These are phyloP conservation scores for Rhododendron ovatum DNA, from an alignment of 148 eudicot species.

Conservation along the genomic window DNA sequence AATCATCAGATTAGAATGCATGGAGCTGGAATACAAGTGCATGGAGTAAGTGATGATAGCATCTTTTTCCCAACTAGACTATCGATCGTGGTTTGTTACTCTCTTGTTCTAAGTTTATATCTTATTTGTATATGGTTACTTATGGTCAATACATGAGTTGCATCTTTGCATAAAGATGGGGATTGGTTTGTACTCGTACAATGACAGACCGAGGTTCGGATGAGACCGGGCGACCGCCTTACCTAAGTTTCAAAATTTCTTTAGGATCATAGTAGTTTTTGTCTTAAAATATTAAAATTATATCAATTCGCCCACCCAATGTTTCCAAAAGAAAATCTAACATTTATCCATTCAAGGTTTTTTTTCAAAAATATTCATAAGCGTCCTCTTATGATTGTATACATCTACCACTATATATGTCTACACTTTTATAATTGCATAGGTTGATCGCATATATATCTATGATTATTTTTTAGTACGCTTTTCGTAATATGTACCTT, in stretches of 20 bases:
- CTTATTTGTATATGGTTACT: background rate
- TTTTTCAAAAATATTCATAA: too few relatives aligned
- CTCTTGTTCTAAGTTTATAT: background rate
- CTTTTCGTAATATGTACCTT: too few relatives aligned
- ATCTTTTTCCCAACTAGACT: background rate
- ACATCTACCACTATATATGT: too few relatives aligned
- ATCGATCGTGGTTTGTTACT: background rate
- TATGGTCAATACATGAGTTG: background rate
- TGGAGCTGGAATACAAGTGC: conserved; percentile 9
- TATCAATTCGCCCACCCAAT: too few relatives aligned
- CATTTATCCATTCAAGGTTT: too few relatives aligned
- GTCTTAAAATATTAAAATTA: too few relatives aligned
- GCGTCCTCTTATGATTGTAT: too few relatives aligned
- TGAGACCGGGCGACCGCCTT: background rate
- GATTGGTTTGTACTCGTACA: background rate
- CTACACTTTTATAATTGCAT: too few relatives aligned
- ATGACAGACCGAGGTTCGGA: background rate
- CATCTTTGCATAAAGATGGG: background rate
- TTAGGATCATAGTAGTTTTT: background rate
- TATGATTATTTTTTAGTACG: too few relatives aligned
- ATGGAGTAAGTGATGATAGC: conserved; percentile 38
- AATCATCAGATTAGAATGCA: conserved; percentile 30
- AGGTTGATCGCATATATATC: too few relatives aligned
- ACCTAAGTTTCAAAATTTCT: background rate
- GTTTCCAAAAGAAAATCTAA: too few relatives aligned